These are phyloP conservation scores for Bonia amplexicaulis DNA, from an alignment of 176 grass and related monocot species.

Conservation along the genomic window DNA sequence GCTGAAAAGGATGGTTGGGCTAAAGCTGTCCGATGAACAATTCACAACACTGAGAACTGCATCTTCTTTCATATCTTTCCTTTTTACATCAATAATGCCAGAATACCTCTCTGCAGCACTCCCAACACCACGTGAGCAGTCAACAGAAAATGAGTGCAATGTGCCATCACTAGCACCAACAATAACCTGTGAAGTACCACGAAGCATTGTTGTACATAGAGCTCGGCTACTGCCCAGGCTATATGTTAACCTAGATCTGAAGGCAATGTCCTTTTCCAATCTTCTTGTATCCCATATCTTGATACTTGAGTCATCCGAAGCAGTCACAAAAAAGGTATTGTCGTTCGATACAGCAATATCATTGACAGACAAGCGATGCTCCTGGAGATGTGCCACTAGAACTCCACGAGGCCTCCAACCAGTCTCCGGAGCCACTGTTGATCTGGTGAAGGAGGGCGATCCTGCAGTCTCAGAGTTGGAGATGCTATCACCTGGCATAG, in stretches of 20 bases:
- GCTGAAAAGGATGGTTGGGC: constrained; percentile 83
- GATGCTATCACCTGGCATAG: constrained; percentile 46
- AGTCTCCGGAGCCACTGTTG: constrained; percentile 43
- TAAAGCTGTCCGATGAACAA: constrained; percentile 65
- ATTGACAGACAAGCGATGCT: constrained; percentile 82
- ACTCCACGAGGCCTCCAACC: constrained; percentile 94
- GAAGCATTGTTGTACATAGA: constrained; percentile 83
- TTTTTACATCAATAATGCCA: constrained; percentile 73
- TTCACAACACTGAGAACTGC: constrained; percentile 78
- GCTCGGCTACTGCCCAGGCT: constrained; percentile 59
- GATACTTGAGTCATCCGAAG: constrained; percentile 87
- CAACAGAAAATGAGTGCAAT: constrained; percentile 85
- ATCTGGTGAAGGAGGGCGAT: constrained; percentile 52
- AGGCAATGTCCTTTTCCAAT: constrained; percentile 95
- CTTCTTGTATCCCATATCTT: constrained; percentile 98
- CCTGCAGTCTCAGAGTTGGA: constrained; percentile 59
- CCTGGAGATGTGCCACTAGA: constrained; percentile 90
- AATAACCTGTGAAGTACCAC: constrained; percentile 65
- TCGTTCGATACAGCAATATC: constrained; percentile 81
- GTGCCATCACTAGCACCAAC: constrained; percentile 78
- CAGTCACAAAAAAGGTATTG: constrained; percentile 77
- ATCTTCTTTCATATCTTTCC: constrained; percentile 74
- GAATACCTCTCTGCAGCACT: constrained; percentile 81
- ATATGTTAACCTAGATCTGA: constrained; percentile 94
- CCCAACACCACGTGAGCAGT: constrained; percentile 71